Evolutionary conservation across 1,284 basidiomycete species (phyloP).

Genomic region (Boletus sp.): DNA sequence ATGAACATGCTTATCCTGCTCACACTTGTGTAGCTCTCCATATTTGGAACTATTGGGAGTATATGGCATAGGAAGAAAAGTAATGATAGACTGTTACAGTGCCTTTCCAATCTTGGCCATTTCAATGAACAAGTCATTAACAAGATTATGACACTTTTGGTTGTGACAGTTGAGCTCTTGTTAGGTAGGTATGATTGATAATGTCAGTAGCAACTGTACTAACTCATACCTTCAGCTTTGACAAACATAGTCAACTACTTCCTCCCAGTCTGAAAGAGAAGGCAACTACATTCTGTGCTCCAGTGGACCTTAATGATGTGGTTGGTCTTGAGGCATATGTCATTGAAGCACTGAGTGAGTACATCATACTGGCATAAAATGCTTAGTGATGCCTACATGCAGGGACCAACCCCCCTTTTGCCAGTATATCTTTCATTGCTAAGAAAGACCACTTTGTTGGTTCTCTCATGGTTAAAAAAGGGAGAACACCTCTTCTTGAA

Average conservation of each 20-base stretch:
- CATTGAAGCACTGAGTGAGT: constrained; percentile 68
- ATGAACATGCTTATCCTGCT: not conserved
- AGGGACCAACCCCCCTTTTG: constrained; percentile 57
- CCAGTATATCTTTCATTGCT: constrained; percentile 43
- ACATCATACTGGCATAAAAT: constrained; percentile 18
- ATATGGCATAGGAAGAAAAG: constrained; percentile 56
- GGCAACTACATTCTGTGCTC: not conserved
- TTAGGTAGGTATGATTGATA: constrained; percentile 50
- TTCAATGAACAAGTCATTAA: constrained; percentile 66
- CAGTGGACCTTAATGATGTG: constrained; percentile 43
- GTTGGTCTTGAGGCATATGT: constrained; percentile 54
- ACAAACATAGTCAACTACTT: constrained; percentile 62
- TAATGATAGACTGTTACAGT: constrained; percentile 55
- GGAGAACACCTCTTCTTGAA: constrained; percentile 63
- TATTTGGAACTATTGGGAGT: constrained; percentile 50
- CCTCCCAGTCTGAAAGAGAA: constrained; percentile 48
- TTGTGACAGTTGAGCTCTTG: constrained; percentile 69
- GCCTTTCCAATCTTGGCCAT: constrained; percentile 57
- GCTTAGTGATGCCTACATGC: constrained; percentile 7
- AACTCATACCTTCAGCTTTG: constrained; percentile 41
- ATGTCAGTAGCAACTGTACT: too few relatives aligned
- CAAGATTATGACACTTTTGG: constrained; percentile 69
- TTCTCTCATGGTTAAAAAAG: constrained; percentile 46
- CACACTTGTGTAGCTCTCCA: constrained; percentile 48
- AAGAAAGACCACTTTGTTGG: constrained; percentile 48